Evolutionary conservation across 306 rosid species (phyloP).

Genomic region (Abrus precatorius): DNA sequence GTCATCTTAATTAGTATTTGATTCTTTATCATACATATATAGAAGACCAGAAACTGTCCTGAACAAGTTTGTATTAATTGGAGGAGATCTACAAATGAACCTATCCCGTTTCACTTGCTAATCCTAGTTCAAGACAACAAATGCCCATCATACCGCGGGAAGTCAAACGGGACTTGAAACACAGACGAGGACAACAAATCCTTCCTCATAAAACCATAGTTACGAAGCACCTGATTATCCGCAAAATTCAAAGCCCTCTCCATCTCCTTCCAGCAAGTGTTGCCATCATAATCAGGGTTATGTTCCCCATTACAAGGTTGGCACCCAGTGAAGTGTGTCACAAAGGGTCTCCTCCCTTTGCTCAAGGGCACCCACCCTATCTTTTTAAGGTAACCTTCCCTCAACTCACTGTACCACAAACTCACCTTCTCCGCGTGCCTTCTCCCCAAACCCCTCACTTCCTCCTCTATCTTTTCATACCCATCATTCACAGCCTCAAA

Average conservation of each 20-base stretch:
- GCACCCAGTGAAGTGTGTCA: slow-evolving; percentile 71
- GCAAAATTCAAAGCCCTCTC: slow-evolving; percentile 62
- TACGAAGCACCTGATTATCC: slow-evolving; percentile 60
- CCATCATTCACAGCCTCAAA: slow-evolving; percentile 25
- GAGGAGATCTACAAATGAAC: no score
- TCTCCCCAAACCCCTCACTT: slow-evolving; percentile 25
- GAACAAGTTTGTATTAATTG: no score
- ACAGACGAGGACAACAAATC: slow-evolving; percentile 33
- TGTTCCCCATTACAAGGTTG: slow-evolving; percentile 63
- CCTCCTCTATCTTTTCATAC: slow-evolving; percentile 46
- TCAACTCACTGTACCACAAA: slow-evolving; percentile 35
- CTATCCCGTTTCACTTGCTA: no score
- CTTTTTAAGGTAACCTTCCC: slow-evolving; percentile 38
- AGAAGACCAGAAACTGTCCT: no score
- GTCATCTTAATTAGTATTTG: no score
- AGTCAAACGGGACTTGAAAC: slow-evolving; percentile 33
- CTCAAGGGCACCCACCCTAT: slow-evolving; percentile 17
- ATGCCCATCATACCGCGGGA: no score
- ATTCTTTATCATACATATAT: no score
- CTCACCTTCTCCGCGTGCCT: slow-evolving; percentile 58
- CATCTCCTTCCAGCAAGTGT: slow-evolving; percentile 58
- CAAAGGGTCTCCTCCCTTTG: slow-evolving; percentile 50
- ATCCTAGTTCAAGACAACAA: no score
- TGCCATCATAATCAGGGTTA: slow-evolving; percentile 49
- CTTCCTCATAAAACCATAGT: slow-evolving; percentile 52